Conservation (phyloP, 2,329 filamentous ascomycete genomes). For the Cercospora canescens region DNA sequence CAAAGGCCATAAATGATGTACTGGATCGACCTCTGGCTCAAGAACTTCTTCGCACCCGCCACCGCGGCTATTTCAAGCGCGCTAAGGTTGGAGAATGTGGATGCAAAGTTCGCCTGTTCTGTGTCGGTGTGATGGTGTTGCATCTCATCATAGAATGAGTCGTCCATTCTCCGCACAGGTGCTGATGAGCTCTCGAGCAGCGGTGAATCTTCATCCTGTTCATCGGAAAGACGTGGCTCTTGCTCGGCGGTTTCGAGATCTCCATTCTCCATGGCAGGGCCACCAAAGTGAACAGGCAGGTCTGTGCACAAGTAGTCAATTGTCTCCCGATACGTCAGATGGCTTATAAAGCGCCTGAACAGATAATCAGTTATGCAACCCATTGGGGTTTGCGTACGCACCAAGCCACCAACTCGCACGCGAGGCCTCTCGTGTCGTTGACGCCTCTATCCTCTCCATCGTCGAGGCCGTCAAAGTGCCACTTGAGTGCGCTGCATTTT, state of each 20-base stretch:
- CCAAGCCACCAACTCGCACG: constrained; percentile 79
- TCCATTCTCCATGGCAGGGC: constrained; percentile 6
- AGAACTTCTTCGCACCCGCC: constrained; percentile 78
- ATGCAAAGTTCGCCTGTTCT: constrained; percentile 44
- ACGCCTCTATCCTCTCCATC: constrained; percentile 62
- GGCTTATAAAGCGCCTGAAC: constrained; percentile 64
- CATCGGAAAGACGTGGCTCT: constrained; percentile 10
- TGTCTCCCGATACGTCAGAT: constrained; percentile 69
- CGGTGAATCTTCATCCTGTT: constrained; percentile 26
- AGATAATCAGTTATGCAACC: not conserved
- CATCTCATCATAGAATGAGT: constrained; percentile 30
- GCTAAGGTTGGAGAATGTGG: constrained; percentile 76
- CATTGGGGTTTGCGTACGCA: not conserved
- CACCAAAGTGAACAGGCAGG: constrained; percentile 42
- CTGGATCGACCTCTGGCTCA: constrained; percentile 78
- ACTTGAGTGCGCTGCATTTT: constrained; percentile 64
- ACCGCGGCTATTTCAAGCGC: constrained; percentile 84
- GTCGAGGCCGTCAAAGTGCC: constrained; percentile 68
- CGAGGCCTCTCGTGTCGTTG: constrained; percentile 67
- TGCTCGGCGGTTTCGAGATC: constrained; percentile 21
- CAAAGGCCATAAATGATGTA: constrained; percentile 82
- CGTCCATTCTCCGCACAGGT: constrained; percentile 17
- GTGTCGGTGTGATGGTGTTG: constrained; percentile 18
- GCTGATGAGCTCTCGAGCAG: constrained; percentile 18
- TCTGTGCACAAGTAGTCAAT: constrained; percentile 75